phyloP scores from a whole-genome alignment of 257 asterid genomes.

The Forsythia viridissima region DNA sequence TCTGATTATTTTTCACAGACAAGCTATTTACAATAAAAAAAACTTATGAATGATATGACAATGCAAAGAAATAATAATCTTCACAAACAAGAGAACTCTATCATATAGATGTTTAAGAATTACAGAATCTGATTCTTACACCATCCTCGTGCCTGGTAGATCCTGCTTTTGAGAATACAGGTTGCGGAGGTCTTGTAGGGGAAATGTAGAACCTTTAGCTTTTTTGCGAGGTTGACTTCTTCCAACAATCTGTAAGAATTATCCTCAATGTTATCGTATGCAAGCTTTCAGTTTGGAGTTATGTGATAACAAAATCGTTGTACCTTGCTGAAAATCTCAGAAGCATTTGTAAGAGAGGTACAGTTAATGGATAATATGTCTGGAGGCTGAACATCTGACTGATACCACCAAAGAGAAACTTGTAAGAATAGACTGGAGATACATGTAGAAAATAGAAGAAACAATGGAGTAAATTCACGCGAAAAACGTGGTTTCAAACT shows the following conservation, averaged over 20 bases:
- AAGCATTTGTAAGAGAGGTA: conserved; percentile 70
- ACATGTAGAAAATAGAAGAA: background rate
- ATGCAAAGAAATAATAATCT: conserved; percentile 9
- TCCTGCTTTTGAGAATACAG: conserved; percentile 61
- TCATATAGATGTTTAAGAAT: background rate
- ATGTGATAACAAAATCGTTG: conserved; percentile 1
- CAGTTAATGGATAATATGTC: conserved; percentile 75
- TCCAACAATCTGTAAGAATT: conserved; percentile 57
- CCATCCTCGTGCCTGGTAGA: conserved; percentile 57
- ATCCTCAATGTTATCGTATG: conserved; percentile 1
- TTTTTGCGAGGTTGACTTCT: conserved; percentile 41
- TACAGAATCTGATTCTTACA: conserved; percentile 46
- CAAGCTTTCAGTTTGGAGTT: conserved; percentile 19
- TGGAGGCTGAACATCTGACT: conserved; percentile 69
- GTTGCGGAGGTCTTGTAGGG: conserved; percentile 66
- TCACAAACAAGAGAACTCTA: conserved; percentile 1
- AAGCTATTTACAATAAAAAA: background rate
- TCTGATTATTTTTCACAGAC: background rate
- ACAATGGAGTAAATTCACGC: background rate
- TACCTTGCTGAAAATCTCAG: conserved; percentile 91
- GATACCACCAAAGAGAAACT: conserved; percentile 19
- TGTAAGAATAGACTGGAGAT: conserved; percentile 3
- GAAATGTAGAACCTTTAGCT: conserved; percentile 33
- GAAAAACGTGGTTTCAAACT: background rate
- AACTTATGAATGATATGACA: background rate